Conservation (phyloP, 1,139 yeast genomes). For the Geotrichum candidum region DNA sequence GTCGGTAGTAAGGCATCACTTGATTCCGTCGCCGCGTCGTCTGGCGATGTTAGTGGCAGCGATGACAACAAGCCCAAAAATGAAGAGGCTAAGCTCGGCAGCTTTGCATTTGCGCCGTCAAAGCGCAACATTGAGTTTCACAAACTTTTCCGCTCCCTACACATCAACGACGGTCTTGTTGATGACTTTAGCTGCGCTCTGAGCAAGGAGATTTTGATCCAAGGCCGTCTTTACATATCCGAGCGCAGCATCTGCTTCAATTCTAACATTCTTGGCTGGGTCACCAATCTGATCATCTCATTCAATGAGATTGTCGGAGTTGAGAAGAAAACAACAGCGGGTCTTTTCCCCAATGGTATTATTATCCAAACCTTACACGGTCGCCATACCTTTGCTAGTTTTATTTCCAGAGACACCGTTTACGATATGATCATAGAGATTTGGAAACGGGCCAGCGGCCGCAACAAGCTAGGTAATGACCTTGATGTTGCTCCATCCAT, state of each 20-base stretch:
- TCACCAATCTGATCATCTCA: conserved; percentile 69
- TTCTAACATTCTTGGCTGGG: conserved; percentile 89
- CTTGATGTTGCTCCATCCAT: background rate
- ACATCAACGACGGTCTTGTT: conserved; percentile 62
- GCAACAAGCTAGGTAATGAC: background rate
- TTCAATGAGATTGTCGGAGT: conserved; percentile 64
- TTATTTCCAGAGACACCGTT: conserved; percentile 74
- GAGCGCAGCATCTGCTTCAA: conserved; percentile 80
- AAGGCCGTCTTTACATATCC: conserved; percentile 82
- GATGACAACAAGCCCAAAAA: background rate
- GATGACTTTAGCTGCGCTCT: conserved; percentile 90
- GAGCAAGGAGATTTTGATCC: conserved; percentile 81
- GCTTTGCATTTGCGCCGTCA: conserved; percentile 50
- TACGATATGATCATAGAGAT: conserved; percentile 51
- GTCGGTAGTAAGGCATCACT: background rate
- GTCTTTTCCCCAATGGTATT: conserved; percentile 87
- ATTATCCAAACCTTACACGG: conserved; percentile 59
- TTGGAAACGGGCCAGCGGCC: conserved; percentile 33
- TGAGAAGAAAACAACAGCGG: conserved; percentile 80
- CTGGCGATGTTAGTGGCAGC: background rate
- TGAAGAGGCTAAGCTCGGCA: conserved; percentile 28
- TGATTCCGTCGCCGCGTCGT: background rate
- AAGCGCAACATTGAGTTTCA: conserved; percentile 77
- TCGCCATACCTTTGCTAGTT: conserved; percentile 75
- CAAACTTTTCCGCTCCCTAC: conserved; percentile 61